Evolutionary conservation across 1,284 basidiomycete species (phyloP).

Genomic region (Apiotrichum sp.): DNA sequence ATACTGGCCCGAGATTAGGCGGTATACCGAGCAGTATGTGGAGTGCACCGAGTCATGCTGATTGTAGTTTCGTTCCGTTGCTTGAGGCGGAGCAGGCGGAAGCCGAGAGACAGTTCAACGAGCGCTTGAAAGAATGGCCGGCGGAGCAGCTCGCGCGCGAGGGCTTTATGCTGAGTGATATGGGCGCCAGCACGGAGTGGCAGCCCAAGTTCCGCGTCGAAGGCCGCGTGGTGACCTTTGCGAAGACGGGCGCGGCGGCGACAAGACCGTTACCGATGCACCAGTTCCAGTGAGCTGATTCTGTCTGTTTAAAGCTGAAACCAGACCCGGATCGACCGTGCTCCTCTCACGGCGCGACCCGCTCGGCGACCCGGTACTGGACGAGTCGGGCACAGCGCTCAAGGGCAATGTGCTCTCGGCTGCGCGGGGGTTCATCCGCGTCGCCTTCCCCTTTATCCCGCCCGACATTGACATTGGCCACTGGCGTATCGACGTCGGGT

Average conservation of each 20-base stretch:
- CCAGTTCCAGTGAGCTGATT: constrained; percentile 10
- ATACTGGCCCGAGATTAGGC: constrained; percentile 50
- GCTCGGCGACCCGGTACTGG: constrained; percentile 31
- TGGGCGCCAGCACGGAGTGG: constrained; percentile 47
- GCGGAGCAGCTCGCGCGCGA: constrained; percentile 56
- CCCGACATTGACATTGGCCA: constrained; percentile 47
- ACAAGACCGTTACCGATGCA: constrained; percentile 30
- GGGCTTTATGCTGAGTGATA: constrained; percentile 62
- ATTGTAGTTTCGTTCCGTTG: constrained; percentile 58
- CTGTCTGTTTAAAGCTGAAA: not conserved
- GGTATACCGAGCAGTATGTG: constrained; percentile 31
- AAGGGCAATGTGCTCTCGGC: constrained; percentile 56
- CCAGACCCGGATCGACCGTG: constrained; percentile 57
- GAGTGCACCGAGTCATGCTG: not conserved
- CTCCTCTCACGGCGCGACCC: constrained; percentile 61
- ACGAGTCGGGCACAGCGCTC: constrained; percentile 48
- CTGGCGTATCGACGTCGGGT: constrained; percentile 71
- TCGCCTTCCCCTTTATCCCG: constrained; percentile 54
- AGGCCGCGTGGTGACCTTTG: constrained; percentile 49
- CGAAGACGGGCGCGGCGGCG: constrained; percentile 57
- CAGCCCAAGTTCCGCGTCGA: constrained; percentile 14
- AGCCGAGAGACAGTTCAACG: constrained; percentile 53
- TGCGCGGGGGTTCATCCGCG: constrained; percentile 50
- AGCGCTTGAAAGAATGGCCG: constrained; percentile 62
- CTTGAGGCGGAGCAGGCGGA: constrained; percentile 61